phyloP scores from a whole-genome alignment of 306 rosid species.

The Hippophae rhamnoides region DNA sequence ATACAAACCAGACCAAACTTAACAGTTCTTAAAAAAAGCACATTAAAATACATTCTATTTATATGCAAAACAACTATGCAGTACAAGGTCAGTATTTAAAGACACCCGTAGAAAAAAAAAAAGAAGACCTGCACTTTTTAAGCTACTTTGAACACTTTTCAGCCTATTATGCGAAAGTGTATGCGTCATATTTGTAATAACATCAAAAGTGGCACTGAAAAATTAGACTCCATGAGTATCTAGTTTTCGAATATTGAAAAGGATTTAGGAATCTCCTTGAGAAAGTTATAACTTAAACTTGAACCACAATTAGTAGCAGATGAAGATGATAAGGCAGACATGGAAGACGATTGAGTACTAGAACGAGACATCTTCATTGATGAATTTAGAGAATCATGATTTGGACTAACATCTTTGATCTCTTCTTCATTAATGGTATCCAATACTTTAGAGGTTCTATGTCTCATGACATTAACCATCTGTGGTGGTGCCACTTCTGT shows the following conservation, averaged over 20 bases:
- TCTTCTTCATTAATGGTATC: conserved; percentile 88
- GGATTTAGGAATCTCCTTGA: conserved; percentile 19
- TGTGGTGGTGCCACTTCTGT: conserved; percentile 95
- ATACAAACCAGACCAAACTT: too few species aligned
- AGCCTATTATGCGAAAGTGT: too few species aligned
- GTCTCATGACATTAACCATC: conserved; percentile 71
- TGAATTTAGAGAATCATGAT: conserved; percentile 8
- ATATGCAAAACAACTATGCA: too few species aligned
- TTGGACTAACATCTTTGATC: conserved; percentile 28
- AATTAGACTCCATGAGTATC: background rate
- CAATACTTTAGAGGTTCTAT: conserved; percentile 63
- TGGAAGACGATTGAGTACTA: background rate
- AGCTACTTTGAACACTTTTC: too few species aligned
- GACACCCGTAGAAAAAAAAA: too few species aligned
- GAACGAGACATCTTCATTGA: conserved; percentile 3
- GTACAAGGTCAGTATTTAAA: too few species aligned
- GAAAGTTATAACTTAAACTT: conserved; percentile 23
- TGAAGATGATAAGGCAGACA: background rate
- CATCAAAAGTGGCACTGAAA: too few species aligned
- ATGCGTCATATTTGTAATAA: too few species aligned
- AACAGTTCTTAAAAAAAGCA: too few species aligned
- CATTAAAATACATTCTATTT: too few species aligned
- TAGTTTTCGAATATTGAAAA: conserved; percentile 21
- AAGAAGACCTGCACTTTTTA: too few species aligned
- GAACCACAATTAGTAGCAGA: background rate